Conservation (phyloP, 352 stramenopile species). For the Pythium periplocum region DNA sequence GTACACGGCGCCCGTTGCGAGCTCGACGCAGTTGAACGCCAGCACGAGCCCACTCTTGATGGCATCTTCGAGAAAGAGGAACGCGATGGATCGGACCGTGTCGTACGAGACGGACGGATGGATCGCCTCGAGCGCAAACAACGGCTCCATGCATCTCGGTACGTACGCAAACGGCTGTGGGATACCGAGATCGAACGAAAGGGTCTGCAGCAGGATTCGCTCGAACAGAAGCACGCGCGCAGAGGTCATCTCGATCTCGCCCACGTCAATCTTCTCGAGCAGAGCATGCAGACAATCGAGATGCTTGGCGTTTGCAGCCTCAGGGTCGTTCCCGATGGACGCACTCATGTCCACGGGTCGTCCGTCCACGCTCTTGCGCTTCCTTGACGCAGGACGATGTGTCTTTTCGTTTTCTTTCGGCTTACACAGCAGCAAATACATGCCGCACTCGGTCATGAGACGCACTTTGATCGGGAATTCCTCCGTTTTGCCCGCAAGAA, state of each 20-base stretch:
- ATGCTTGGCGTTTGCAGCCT: slow-evolving; percentile 52
- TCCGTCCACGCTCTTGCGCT: slow-evolving; percentile 26
- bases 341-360: slow-evolving; percentile 44
- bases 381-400: slow-evolving; percentile 14
- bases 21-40: slow-evolving; percentile 39
- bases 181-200: slow-evolving; percentile 67
- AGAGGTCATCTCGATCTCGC: slow-evolving; percentile 56
- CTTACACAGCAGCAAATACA: slow-evolving; percentile 42
- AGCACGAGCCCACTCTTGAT: slow-evolving; percentile 49
- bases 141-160: slow-evolving; percentile 35
- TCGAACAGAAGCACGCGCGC: slow-evolving; percentile 65
- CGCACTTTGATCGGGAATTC: slow-evolving; percentile 78
- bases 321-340: slow-evolving; percentile 46
- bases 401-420: slow-evolving; percentile 10
- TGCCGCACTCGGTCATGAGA: slow-evolving; percentile 65
- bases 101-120: slow-evolving; percentile 43
- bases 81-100: slow-evolving; percentile 38
- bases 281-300: slow-evolving; percentile 59
- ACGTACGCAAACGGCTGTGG: slow-evolving; percentile 69
- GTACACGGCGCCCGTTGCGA: slow-evolving; percentile 67
- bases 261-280: slow-evolving; percentile 54
- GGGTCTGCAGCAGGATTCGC: slow-evolving; percentile 64
- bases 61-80: slow-evolving; percentile 54
- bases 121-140: slow-evolving; percentile 58
- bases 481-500: slow-evolving; percentile 68